These are phyloP conservation scores for Nicotiana knightiana DNA, from an alignment of 257 asterid genomes.

Conservation along the genomic window DNA sequence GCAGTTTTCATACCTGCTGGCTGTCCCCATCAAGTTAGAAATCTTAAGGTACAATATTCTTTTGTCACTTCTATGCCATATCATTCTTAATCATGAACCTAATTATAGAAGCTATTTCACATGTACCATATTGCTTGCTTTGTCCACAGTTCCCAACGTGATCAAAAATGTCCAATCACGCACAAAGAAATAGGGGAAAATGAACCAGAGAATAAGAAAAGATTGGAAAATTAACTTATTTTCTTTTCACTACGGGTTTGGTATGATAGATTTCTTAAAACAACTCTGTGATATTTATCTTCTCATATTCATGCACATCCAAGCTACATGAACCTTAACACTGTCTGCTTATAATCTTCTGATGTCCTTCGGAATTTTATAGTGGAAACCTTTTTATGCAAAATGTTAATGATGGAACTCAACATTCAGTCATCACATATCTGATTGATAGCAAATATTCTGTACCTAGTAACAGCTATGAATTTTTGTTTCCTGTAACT, in stretches of 20 bases:
- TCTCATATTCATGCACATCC: not conserved
- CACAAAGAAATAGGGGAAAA: not conserved
- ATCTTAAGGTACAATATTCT: conserved; percentile 43
- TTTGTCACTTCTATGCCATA: not conserved
- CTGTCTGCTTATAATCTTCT: not conserved
- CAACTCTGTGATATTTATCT: not conserved
- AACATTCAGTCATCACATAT: not conserved
- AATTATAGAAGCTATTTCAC: not conserved
- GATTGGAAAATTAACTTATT: not conserved
- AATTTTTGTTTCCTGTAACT: not conserved
- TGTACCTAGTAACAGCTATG: not conserved
- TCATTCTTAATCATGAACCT: not conserved
- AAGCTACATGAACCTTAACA: not conserved
- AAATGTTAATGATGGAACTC: not conserved
- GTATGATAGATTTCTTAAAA: not conserved
- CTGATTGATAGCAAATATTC: not conserved
- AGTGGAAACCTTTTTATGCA: not conserved
- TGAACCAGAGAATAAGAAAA: not conserved
- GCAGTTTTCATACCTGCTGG: conserved; percentile 88
- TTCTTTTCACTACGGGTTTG: not conserved
- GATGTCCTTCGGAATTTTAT: not conserved
- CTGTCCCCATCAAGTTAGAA: conserved; percentile 91
- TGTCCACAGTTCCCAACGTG: not conserved
- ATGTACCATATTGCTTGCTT: conserved; percentile 1
- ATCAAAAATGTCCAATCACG: not conserved